Conservation (phyloP, 352 stramenopile genomes). For the Phytophthora sansomeana region DNA sequence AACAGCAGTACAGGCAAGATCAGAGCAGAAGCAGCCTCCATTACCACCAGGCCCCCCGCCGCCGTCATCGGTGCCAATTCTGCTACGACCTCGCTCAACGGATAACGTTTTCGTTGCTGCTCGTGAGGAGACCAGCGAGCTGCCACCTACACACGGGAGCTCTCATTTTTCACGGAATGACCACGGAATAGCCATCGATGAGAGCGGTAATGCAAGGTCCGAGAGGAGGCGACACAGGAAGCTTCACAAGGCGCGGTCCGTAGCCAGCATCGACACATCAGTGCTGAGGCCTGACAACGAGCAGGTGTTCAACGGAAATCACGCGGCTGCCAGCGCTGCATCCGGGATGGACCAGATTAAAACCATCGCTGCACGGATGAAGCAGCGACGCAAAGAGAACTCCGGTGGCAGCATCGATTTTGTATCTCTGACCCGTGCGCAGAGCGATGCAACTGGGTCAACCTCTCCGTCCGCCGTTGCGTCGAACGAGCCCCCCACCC, state of each 20-base stretch:
- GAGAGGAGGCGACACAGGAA: slow-evolving; percentile 44
- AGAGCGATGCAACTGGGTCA: slow-evolving; percentile 36
- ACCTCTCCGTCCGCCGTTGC: slow-evolving; percentile 12
- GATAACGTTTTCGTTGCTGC: slow-evolving; percentile 42
- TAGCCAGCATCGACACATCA: slow-evolving; percentile 71
- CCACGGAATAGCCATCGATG: slow-evolving; percentile 23
- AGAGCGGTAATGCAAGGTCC: slow-evolving; percentile 29
- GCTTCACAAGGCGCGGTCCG: slow-evolving; percentile 60
- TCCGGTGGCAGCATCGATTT: slow-evolving; percentile 32
- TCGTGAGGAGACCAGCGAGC: slow-evolving; percentile 23
- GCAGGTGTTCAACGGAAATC: slow-evolving; percentile 24
- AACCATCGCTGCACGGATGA: slow-evolving; percentile 76
- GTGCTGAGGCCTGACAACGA: slow-evolving; percentile 30
- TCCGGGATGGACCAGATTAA: slow-evolving; percentile 76
- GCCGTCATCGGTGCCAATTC: slow-evolving; percentile 26
- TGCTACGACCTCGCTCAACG: slow-evolving; percentile 45
- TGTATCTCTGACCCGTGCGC: slow-evolving; percentile 29
- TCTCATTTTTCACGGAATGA: slow-evolving; percentile 19
- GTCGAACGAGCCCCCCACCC: slow-evolving; percentile 14
- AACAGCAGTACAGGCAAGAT: slow-evolving; percentile 16
- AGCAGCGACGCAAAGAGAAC: slow-evolving; percentile 61
- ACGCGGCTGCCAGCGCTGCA: slow-evolving; percentile 18
- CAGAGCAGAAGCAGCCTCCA: slow-evolving; percentile 33
- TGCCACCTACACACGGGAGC: slow-evolving; percentile 33
- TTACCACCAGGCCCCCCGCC: slow-evolving; percentile 33